Percentiles rank a stretch among this genome's conserved stretches.
Evolutionary conservation across 2,329 filamentous ascomycete genomes (phyloP).

Genomic region (Diplodia scrobiculata): DNA sequence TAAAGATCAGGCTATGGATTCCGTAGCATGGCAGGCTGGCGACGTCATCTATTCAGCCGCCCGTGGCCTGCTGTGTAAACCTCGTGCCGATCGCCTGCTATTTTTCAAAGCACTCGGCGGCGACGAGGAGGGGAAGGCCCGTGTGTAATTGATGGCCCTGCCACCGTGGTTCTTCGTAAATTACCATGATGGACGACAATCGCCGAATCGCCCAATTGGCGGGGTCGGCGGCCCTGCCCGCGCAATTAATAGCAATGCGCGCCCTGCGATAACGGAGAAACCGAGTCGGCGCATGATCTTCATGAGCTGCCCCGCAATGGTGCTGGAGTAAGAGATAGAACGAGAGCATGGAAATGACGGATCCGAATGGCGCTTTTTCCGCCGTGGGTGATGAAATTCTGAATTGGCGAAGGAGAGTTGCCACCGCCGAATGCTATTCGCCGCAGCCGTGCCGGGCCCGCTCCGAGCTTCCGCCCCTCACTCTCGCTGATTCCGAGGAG

Average conservation of each 20-base stretch:
- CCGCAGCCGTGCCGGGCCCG: constrained; percentile 2
- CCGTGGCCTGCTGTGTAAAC: background rate
- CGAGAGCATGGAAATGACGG: background rate
- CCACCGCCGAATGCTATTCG: background rate
- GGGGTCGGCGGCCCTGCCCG: constrained; percentile 14
- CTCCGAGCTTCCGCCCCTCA: constrained; percentile 8
- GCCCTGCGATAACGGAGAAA: constrained; percentile 16
- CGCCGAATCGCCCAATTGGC: constrained; percentile 5
- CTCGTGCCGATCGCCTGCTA: constrained; percentile 22
- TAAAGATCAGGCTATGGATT: background rate
- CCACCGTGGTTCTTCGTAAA: background rate
- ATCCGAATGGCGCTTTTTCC: background rate
- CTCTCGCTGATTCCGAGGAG: background rate
- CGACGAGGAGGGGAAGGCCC: background rate
- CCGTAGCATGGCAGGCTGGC: background rate
- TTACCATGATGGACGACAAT: background rate
- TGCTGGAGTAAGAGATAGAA: constrained; percentile 13
- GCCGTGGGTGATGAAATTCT: background rate
- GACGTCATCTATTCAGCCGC: background rate
- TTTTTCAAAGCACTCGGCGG: constrained; percentile 2
- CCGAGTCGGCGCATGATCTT: constrained; percentile 1
- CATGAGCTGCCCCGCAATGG: constrained; percentile 16
- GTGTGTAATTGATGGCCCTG: constrained; percentile 23
- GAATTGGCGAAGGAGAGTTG: background rate
- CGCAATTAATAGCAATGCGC: constrained; percentile 18